phyloP scores from a whole-genome alignment of 192 early-diverging fungal species.

The Entomortierella lignicola region DNA sequence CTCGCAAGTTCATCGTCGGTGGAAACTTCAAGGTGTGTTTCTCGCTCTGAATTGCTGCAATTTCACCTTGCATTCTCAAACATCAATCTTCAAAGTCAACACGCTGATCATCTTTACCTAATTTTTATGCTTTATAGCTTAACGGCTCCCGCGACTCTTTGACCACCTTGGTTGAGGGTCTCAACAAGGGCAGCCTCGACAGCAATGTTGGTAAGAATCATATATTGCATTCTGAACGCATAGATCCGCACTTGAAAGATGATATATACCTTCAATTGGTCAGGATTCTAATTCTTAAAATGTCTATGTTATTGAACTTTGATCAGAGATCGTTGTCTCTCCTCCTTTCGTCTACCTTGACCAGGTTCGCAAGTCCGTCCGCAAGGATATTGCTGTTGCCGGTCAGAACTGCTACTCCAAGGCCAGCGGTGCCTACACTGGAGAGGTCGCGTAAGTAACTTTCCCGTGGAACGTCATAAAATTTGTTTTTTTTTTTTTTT shows the following conservation, averaged over 20 bases:
- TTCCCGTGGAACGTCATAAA: not conserved
- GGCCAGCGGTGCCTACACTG: slow-evolving; percentile 94
- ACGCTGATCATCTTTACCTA: slow-evolving; percentile 6
- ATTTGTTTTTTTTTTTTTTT: no score
- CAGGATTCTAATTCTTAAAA: slow-evolving; percentile 7
- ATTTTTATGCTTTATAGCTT: slow-evolving; percentile 69
- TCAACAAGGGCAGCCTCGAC: slow-evolving; percentile 80
- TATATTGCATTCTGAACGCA: not conserved
- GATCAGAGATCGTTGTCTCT: slow-evolving; percentile 94
- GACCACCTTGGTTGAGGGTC: slow-evolving; percentile 76
- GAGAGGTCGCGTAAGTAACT: slow-evolving; percentile 83
- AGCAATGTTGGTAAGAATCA: slow-evolving; percentile 73
- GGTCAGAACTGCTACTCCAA: slow-evolving; percentile 96
- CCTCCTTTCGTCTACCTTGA: slow-evolving; percentile 93
- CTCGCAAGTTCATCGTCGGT: slow-evolving; percentile 90
- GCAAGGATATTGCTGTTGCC: slow-evolving; percentile 89
- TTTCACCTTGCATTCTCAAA: not conserved
- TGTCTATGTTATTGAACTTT: not conserved
- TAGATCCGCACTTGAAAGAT: not conserved
- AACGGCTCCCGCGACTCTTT: slow-evolving; percentile 88
- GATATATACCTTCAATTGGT: no score
- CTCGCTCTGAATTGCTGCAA: not conserved
- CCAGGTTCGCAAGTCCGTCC: slow-evolving; percentile 78
- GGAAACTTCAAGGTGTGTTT: slow-evolving; percentile 62
- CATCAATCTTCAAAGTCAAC: not conserved